Percentiles rank a stretch among this genome's conserved stretches.
These are phyloP conservation scores for Eudorina sp. DNA, from an alignment of 139 green algal species.

Conservation along the genomic window DNA sequence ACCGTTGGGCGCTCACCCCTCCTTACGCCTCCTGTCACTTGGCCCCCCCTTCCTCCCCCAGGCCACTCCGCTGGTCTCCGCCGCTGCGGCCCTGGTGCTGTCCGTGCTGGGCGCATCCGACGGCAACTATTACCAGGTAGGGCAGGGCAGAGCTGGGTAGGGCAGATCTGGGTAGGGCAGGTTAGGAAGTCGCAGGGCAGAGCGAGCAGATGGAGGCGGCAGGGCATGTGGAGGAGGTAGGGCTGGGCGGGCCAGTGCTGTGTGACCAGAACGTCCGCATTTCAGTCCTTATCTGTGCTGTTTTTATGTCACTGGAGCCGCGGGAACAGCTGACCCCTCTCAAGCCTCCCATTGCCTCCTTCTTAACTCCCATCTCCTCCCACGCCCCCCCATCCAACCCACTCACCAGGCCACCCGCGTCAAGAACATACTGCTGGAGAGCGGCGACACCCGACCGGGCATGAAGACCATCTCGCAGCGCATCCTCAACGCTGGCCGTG, in stretches of 20 bases:
- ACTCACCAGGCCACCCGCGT: neutral
- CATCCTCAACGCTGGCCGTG: neutral
- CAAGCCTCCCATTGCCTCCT: too few species aligned
- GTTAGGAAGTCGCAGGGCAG: too few species aligned
- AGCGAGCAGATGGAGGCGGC: too few species aligned
- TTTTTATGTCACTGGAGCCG: too few species aligned
- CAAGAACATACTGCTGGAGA: neutral
- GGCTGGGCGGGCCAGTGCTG: too few species aligned
- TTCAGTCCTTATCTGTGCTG: too few species aligned
- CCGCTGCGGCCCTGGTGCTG: constrained; percentile 42
- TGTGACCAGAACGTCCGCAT: too few species aligned
- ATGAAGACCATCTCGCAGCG: neutral
- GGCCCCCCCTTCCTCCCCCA: neutral
- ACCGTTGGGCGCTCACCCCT: neutral
- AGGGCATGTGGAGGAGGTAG: too few species aligned
- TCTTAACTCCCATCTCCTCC: too few species aligned
- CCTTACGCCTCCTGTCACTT: neutral
- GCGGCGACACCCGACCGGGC: neutral
- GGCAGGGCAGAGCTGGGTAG: too few species aligned
- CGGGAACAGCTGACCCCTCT: too few species aligned
- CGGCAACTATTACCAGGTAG: constrained; percentile 47
- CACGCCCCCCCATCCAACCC: neutral
- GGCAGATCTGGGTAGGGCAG: too few species aligned
- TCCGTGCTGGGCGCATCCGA: constrained; percentile 11
- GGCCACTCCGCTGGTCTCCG: constrained; percentile 43